Percentiles rank a stretch among this genome's conserved stretches.
Conservation (phyloP, 495 filamentous ascomycete genomes). For the Paragyromitra xinjiangensis region DNA sequence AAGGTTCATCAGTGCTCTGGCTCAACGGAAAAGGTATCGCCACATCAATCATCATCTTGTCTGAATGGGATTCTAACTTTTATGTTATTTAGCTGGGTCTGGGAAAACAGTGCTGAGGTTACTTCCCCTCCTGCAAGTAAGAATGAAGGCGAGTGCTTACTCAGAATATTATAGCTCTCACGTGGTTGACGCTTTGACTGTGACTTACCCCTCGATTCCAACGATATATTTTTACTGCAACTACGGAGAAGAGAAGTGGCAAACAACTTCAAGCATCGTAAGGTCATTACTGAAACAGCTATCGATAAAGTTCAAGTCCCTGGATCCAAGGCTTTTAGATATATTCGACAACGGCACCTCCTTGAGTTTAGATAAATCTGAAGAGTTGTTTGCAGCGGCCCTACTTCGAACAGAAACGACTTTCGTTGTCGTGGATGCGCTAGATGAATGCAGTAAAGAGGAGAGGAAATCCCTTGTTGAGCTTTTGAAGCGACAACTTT, state of each 20-base stretch:
- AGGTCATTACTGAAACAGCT: conserved; percentile 20
- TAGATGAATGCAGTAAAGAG: conserved; percentile 14
- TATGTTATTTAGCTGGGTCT: conserved; percentile 8
- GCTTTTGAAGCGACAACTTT: not conserved
- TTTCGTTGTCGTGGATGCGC: conserved; percentile 5
- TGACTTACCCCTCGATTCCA: not conserved
- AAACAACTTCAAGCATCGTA: not conserved
- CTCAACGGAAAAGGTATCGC: conserved; percentile 20
- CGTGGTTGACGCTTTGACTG: conserved; percentile 12
- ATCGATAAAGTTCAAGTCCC: not conserved
- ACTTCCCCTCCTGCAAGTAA: not conserved
- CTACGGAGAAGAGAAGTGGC: not conserved
- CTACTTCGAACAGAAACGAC: not conserved
- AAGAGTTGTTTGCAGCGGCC: not conserved
- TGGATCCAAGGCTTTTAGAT: conserved; percentile 1
- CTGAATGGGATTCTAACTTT: too few species aligned
- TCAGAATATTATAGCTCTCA: not conserved
- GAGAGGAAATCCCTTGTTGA: not conserved
- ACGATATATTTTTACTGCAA: conserved; percentile 27
- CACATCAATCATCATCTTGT: too few species aligned
- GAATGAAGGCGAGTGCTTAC: not conserved
- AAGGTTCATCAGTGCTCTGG: conserved; percentile 21
- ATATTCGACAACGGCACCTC: not conserved
- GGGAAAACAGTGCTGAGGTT: conserved; percentile 26
- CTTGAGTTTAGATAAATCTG: not conserved